These are phyloP conservation scores for Sporothrix pallida DNA, from an alignment of 2,329 filamentous ascomycete species.

Conservation along the genomic window DNA sequence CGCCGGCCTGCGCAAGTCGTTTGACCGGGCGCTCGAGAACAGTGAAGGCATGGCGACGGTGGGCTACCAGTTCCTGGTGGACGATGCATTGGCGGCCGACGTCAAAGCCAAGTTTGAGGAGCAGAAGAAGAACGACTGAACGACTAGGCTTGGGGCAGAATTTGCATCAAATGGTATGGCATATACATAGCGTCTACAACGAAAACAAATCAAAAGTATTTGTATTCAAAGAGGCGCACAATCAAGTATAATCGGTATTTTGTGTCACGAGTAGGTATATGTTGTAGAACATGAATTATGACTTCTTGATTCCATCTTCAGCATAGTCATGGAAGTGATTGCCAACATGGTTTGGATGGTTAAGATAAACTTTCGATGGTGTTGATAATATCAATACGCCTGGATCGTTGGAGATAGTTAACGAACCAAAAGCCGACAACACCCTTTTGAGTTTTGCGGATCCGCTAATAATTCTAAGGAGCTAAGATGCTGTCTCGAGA, in stretches of 20 bases:
- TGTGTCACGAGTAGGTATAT: too few species aligned
- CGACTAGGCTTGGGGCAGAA: background rate
- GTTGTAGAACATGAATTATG: too few species aligned
- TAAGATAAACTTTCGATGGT: background rate
- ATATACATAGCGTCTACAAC: background rate
- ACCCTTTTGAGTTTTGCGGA: background rate
- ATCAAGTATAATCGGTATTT: background rate
- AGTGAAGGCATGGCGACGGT: slow-evolving; percentile 33
- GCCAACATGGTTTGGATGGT: background rate
- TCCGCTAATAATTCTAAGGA: background rate
- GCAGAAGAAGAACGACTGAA: slow-evolving; percentile 22
- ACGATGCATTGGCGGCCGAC: slow-evolving; percentile 32
- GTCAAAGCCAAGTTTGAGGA: slow-evolving; percentile 49
- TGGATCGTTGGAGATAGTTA: background rate
- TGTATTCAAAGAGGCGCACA: background rate
- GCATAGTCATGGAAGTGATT: too few species aligned
- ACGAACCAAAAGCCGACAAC: background rate
- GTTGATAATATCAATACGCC: background rate
- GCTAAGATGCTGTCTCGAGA: too few species aligned
- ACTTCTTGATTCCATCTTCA: too few species aligned
- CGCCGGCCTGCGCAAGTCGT: slow-evolving; percentile 29
- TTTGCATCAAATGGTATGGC: background rate
- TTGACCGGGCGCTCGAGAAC: slow-evolving; percentile 31
- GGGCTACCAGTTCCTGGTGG: slow-evolving; percentile 31
- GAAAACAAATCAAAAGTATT: background rate